Evolutionary conservation across 257 asterid species (phyloP).

Genomic region (Voacanga thouarsii): DNA sequence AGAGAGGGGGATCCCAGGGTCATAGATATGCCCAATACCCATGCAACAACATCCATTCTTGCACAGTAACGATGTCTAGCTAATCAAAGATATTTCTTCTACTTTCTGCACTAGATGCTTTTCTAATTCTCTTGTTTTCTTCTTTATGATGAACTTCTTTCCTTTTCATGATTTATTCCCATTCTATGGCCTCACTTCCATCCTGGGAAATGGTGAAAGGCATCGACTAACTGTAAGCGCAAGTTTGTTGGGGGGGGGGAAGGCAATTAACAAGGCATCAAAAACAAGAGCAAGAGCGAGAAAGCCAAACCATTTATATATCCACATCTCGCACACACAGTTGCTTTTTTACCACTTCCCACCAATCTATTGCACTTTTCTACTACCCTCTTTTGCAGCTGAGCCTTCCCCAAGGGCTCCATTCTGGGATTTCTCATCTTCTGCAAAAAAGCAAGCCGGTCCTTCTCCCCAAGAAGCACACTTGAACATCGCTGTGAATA

Average conservation of each 20-base stretch:
- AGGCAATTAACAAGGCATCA: no score
- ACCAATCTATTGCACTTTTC: constrained; percentile 62
- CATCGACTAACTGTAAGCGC: neutral
- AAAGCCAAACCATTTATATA: constrained; percentile 62
- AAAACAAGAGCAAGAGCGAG: neutral
- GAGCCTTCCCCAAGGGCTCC: constrained; percentile 66
- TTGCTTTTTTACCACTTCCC: constrained; percentile 37
- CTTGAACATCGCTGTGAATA: constrained; percentile 64
- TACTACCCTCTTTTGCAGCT: constrained; percentile 42
- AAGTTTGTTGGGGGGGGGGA: no score
- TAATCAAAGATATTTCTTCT: neutral
- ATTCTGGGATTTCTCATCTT: constrained; percentile 66
- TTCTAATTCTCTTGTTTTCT: neutral
- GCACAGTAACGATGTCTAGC: neutral
- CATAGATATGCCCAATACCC: neutral
- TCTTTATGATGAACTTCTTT: neutral
- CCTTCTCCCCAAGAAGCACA: constrained; percentile 62
- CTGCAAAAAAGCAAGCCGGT: constrained; percentile 41
- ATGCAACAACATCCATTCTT: neutral
- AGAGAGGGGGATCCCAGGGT: no score
- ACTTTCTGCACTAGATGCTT: neutral
- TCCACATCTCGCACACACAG: constrained; percentile 67
- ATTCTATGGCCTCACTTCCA: neutral
- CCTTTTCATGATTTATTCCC: neutral
- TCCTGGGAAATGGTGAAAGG: neutral